Evolutionary conservation across 2,329 filamentous ascomycete species (phyloP), one percentile per base, ranked within the genome.

Genomic region (Cytospora piceicola): DNA sequence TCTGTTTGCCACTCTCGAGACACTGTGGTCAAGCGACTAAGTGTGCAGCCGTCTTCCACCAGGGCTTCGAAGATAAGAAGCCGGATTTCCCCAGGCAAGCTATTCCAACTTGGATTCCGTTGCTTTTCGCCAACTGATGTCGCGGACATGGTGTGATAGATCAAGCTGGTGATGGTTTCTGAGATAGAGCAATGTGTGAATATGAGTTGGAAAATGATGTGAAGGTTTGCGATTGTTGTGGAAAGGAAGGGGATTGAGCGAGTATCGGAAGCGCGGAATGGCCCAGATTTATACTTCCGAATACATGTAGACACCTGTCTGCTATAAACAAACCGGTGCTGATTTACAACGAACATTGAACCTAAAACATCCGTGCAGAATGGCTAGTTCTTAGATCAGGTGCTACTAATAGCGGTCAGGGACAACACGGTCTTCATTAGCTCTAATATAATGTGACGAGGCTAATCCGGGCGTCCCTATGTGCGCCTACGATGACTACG

Each of bases 1-100:
- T 65, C 63, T 17, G 58, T 63, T 64, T 76, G 73, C 75, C 73
- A 76, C 52, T 74, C 72, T 69, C 72, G 69, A 56, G 72, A 77
- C 22, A 76, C 75, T 32, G 72, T 72, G 61, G 70, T 73, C 24
- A 73, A 69, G 68, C 29, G 32, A 66, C 51, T 66, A 63, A 73
- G 54, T n/a, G 24, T 68, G 64, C 70, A 70, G 15, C 64, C 70
- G 55, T 73, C 70, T 55, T 69, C 61, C 11, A 70, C 36, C 24
- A 74, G 58, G 56, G 42, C 55, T 62, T 71, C 30, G 1, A 75
- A 57, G 58, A 75, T 71, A n/a, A 69, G 53, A 58, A 69, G 59
- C 36, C 70, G 70, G 58, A 73, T 72, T 61, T 74, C 73, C 61
- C 30, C 15, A 39, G 72, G 69, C 54, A 74, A 67, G 57, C 27